Percentiles rank a stretch among this genome's conserved stretches.
Evolutionary conservation across 208 protist genomes (phyloP).

Genomic region (Trypanosoma melophagium): DNA sequence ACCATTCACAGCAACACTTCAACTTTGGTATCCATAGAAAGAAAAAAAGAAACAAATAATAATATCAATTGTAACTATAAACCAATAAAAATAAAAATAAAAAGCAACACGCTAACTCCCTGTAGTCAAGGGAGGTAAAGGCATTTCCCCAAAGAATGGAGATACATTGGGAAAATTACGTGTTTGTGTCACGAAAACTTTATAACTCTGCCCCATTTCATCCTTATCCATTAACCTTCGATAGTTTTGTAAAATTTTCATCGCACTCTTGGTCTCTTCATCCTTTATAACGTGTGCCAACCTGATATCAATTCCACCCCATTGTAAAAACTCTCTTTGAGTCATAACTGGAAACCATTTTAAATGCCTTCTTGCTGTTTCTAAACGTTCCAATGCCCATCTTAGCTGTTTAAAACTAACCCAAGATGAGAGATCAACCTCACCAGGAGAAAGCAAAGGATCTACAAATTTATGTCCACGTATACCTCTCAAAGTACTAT

Average conservation of each 20-base stretch:
- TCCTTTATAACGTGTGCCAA: constrained; percentile 87
- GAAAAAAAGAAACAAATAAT: too few relatives aligned
- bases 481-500: constrained; percentile 89
- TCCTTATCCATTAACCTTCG: constrained; percentile 77
- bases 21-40: too few relatives aligned
- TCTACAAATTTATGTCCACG: constrained; percentile 89
- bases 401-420: constrained; percentile 87
- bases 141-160: constrained; percentile 80
- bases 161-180: constrained; percentile 85
- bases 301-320: constrained; percentile 85
- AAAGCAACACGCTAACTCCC: background rate
- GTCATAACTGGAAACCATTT: constrained; percentile 87
- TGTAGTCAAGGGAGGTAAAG: constrained; percentile 52
- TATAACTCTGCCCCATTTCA: constrained; percentile 91
- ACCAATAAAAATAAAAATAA: too few relatives aligned
- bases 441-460: constrained; percentile 85
- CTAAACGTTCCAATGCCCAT: constrained; percentile 78
- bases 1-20: too few relatives aligned
- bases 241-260: constrained; percentile 89
- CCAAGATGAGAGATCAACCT: constrained; percentile 91
- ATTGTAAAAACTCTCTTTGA: constrained; percentile 82
- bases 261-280: constrained; percentile 84
- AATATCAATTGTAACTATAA: too few relatives aligned
- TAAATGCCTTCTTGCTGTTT: constrained; percentile 75
- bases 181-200: constrained; percentile 87